Base-by-base conservation (phyloP, 176 grass and related monocot species). In the Aegilops tauschii region DNA sequence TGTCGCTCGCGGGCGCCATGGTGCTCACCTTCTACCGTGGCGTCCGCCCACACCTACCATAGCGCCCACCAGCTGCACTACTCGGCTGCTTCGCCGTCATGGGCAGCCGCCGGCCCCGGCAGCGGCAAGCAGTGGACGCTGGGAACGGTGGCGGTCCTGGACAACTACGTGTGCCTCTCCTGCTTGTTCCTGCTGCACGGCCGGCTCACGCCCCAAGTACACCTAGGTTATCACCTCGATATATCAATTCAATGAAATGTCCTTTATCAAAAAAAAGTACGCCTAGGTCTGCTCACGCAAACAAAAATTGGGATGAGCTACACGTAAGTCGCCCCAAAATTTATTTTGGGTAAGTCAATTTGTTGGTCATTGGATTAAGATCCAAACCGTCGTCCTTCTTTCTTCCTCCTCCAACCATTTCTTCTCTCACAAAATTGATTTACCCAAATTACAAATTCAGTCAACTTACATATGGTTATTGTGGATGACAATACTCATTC, bases 111-210 rank as follows among this genome's bases (percentile, higher is more conserved):
- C 39, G 12, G n/a, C 36, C 10, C 63, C 14, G 8, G 12, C 4
- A 86, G 67, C 42, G 70, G 73, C 77, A 87, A 68, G 31, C 73
- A 84, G 66, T 93, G 92, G 92, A 84, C 93, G 92, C 59, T 94
- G 16, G 97, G 94, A 36, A 89, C 94, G 3, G 30, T 94, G 12
- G 90, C 91, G 12, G 84, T 94, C 47, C 90, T 98, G 3, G 85
- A 86, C 6, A 95, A 84, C 32, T 93, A 88, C 62, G 37, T 98
- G 11, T 85, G 79, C 73, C 95, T 91, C 67, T 94, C 94, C 8
- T 90, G 82, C 23, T 96, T 90, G 97, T 99, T 96, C 82, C 84
- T 95, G 5, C 47, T 94, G 23, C 94, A 99, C 39, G 83, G 87
- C 8, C 89, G 86, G 63, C 49, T 52, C 85, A 91, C 10, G 54